Conservation (phyloP, 495 filamentous ascomycete species). For the Penicillium paxilli region DNA sequence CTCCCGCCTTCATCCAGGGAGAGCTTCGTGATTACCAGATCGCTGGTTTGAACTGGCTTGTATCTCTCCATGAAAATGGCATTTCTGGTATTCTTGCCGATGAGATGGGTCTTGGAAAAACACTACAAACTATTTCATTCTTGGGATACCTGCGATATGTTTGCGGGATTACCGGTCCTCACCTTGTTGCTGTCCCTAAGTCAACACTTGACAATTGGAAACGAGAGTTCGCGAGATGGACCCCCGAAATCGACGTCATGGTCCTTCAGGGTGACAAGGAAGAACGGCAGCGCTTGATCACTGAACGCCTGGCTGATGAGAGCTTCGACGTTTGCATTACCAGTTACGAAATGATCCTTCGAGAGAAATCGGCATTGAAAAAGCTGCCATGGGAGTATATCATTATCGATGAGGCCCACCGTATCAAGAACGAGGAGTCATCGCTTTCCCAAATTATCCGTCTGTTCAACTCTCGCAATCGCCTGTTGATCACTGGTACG, state of each 20-base stretch:
- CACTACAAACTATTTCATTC: constrained; percentile 87
- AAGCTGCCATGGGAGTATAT: constrained; percentile 99
- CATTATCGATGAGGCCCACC: constrained; percentile 98
- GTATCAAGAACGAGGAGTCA: constrained; percentile 99
- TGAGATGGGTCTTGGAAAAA: constrained; percentile 97
- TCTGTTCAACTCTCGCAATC: constrained; percentile 93
- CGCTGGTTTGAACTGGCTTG: constrained; percentile 95
- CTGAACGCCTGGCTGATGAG: constrained; percentile 85
- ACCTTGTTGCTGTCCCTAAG: constrained; percentile 92
- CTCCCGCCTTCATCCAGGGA: constrained; percentile 81
- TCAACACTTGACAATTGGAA: constrained; percentile 99
- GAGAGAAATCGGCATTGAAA: constrained; percentile 92
- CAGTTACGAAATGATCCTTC: constrained; percentile 95
- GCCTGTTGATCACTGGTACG: constrained; percentile 94
- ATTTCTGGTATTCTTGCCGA: constrained; percentile 97
- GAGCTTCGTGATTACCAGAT: constrained; percentile 96
- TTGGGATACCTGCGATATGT: constrained; percentile 91
- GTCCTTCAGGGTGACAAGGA: constrained; percentile 96
- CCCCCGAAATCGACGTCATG: constrained; percentile 90
- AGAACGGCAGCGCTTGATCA: constrained; percentile 83
- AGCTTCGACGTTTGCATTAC: constrained; percentile 93
- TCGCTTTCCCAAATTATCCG: constrained; percentile 96
- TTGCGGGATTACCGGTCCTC: constrained; percentile 85
- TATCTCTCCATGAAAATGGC: constrained; percentile 96
- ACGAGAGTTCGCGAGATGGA: constrained; percentile 91